Evolutionary conservation across 2,329 filamentous ascomycete genomes (phyloP), one percentile per base, ranked within the genome.

Genomic region (Lachnellula willkommii): DNA sequence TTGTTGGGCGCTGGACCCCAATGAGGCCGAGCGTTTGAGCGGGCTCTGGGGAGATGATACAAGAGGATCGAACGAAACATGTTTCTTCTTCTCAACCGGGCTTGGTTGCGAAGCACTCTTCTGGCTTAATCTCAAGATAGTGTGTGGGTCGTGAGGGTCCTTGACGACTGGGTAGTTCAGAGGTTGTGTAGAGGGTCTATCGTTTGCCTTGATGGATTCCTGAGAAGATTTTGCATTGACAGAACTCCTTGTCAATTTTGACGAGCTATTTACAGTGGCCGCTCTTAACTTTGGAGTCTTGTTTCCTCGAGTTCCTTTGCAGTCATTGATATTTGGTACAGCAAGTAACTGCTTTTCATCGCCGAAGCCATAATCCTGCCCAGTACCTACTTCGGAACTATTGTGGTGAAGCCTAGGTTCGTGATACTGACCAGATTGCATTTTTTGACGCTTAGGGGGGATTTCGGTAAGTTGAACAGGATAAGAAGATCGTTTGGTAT

Each of bases 141-240:
- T 88, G 56, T 77, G 77, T 5, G 82, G 79, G 63, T 89, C 83
- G 63, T 84, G 79, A 1, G 85, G 80, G 63, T 93, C 83, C 71
- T 95, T 95, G 22, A 93, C 88, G 12, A 91, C 81, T 1, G 87
- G 80, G 65, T 90, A 95, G 28, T 78, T 79, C 26, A 90, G 74
- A 22, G 75, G 77, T 59, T 77, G 66, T 61, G 72, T 69, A 61
- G 72, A 60, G 5, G 60, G 47, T 15, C 51, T 56, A 4, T 63
- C 55, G 52, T 6, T 67, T 68, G 49, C 68, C 71, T 71, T 75
- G 65, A 65, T 66, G 53, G 68, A 70, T 35, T 66, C 64, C 60
- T 79, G 75, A 4, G 73, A 75, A 4, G 56, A 51, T 24, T 48
- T 58, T 36, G 54, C 20, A 28, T 17, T 24, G 43, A 65, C 66